Conservation (phyloP, 352 stramenopile species). For the Globisporangium nagaii region DNA sequence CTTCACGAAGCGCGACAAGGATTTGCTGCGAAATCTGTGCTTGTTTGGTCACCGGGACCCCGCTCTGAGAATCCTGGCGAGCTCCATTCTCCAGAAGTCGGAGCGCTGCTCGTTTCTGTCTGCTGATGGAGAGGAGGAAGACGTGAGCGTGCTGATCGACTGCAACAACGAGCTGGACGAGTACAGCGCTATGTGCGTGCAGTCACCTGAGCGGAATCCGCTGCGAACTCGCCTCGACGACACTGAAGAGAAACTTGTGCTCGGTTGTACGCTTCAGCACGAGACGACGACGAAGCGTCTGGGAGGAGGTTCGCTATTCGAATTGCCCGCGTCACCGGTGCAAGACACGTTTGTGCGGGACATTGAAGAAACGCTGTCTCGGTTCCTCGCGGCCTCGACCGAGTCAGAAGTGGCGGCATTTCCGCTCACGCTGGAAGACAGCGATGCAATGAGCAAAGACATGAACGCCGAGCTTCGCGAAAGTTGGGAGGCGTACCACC, state of each 20-base stretch:
- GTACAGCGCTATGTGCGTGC: conserved; percentile 7
- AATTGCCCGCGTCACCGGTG: conserved; percentile 7
- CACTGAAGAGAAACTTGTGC: conserved; percentile 15
- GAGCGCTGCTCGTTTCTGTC: conserved; percentile 34
- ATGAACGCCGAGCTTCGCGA: conserved; percentile 36
- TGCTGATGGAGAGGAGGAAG: not conserved
- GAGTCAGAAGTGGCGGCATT: conserved; percentile 2
- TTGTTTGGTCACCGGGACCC: conserved; percentile 32
- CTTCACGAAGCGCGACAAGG: conserved; percentile 21
- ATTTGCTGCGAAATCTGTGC: conserved; percentile 18
- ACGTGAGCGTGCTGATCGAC: not conserved
- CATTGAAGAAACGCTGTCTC: conserved; percentile 10
- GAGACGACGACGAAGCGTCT: not conserved
- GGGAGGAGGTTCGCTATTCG: not conserved
- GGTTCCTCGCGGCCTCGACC: conserved; percentile 7
- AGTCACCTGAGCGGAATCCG: conserved; percentile 13
- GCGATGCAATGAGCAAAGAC: conserved; percentile 21
- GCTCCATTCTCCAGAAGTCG: conserved; percentile 20
- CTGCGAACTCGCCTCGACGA: conserved; percentile 17
- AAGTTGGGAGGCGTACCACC: conserved; percentile 39
- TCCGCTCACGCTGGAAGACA: conserved; percentile 15
- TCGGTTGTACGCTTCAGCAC: not conserved
- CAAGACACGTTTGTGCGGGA: conserved; percentile 13
- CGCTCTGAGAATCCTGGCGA: conserved; percentile 29
- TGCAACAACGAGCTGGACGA: conserved; percentile 18